phyloP scores from a whole-genome alignment of 2,329 filamentous ascomycete species.

The Sphaerulina populicola region DNA sequence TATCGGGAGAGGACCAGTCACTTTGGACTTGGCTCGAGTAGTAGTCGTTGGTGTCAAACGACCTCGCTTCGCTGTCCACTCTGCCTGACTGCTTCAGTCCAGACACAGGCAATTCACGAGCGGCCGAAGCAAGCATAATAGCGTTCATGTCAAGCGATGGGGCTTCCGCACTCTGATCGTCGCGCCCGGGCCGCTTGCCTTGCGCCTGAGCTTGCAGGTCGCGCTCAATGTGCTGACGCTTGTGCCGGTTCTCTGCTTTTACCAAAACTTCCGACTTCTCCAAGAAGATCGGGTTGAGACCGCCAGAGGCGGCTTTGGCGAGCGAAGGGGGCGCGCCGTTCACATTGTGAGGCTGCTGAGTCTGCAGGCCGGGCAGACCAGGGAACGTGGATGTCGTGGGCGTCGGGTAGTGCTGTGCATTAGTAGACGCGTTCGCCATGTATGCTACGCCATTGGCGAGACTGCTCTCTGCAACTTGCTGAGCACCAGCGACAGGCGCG shows the following conservation, averaged over 20 bases:
- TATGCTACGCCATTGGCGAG: slow-evolving; percentile 18
- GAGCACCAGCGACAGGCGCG: slow-evolving; percentile 8
- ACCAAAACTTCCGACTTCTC: slow-evolving; percentile 80
- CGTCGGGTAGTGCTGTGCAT: slow-evolving; percentile 15
- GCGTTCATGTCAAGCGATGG: slow-evolving; percentile 38
- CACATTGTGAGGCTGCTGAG: slow-evolving; percentile 4
- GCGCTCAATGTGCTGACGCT: slow-evolving; percentile 73
- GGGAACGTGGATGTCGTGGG: slow-evolving; percentile 7
- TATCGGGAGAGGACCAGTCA: slow-evolving; percentile 57
- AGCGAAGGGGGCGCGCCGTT: slow-evolving; percentile 11
- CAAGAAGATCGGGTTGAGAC: slow-evolving; percentile 74
- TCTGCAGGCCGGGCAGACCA: slow-evolving; percentile 23
- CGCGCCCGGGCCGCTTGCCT: slow-evolving; percentile 43
- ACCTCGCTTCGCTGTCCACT: slow-evolving; percentile 52
- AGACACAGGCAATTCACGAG: slow-evolving; percentile 60
- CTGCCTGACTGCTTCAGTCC: slow-evolving; percentile 51
- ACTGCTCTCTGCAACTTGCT: slow-evolving; percentile 10
- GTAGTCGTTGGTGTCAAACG: slow-evolving; percentile 87
- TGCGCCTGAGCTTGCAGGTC: slow-evolving; percentile 59
- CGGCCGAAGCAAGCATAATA: slow-evolving; percentile 51
- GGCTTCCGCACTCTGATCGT: slow-evolving; percentile 40
- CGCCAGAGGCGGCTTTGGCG: slow-evolving; percentile 29
- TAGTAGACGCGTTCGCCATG: slow-evolving; percentile 19
- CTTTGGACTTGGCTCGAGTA: slow-evolving; percentile 78
- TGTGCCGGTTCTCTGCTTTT: slow-evolving; percentile 70